Evolutionary conservation across 805 yeast species (phyloP).

Genomic region (Nakazawaea siamensis): DNA sequence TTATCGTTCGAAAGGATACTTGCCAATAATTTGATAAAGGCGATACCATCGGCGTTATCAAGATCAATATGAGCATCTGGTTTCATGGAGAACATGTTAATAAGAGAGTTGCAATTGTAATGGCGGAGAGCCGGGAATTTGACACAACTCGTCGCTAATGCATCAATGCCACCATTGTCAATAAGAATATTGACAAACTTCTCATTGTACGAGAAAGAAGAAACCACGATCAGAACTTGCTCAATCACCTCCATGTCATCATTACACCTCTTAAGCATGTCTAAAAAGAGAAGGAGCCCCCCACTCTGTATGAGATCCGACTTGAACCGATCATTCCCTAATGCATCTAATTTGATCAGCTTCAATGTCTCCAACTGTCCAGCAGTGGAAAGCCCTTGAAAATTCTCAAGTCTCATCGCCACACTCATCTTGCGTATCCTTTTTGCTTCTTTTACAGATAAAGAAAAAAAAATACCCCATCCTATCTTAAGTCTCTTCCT

Average conservation of each 20-base stretch:
- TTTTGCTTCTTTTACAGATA: no score
- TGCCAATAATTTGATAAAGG: conserved; percentile 13
- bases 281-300: conserved; percentile 11
- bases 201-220: conserved; percentile 20
- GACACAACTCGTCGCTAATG: conserved; percentile 15
- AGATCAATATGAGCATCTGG: conserved; percentile 13
- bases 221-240: conserved; percentile 18
- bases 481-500: no score
- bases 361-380: conserved; percentile 2
- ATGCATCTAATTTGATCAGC: conserved; percentile 14
- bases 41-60: background rate
- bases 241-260: conserved; percentile 9
- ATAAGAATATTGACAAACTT: conserved; percentile 15
- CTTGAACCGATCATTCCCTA: conserved; percentile 24
- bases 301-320: conserved; percentile 10
- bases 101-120: conserved; percentile 18
- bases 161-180: conserved; percentile 10
- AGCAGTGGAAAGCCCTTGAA: no score
- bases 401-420: no score
- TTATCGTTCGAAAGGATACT: background rate
- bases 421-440: no score
- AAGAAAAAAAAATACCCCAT: no score
- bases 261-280: conserved; percentile 13
- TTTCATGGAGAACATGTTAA: conserved; percentile 16
- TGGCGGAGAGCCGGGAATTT: conserved; percentile 16